Evolutionary conservation across 441 rosid species (phyloP).

Genomic region (Jatropha multifida): DNA sequence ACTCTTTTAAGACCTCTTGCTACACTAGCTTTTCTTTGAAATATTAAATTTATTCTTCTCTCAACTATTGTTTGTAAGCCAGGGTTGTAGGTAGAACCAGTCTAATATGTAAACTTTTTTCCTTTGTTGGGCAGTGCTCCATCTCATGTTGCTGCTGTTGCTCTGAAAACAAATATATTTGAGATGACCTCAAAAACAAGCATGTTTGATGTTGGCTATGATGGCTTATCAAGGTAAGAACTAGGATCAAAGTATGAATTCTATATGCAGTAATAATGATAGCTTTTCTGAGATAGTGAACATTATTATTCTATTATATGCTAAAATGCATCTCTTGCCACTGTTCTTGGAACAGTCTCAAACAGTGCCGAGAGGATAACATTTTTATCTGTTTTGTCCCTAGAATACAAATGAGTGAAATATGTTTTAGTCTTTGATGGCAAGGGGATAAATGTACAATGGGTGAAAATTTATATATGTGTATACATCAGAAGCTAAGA

Average conservation of each 20-base stretch:
- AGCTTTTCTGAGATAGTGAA: background rate
- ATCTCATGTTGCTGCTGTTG: conserved; percentile 60
- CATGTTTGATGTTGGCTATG: conserved; percentile 40
- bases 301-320: no score
- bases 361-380: no score
- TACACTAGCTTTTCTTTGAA: conserved; percentile 11
- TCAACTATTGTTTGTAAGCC: background rate
- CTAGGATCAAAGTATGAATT: background rate
- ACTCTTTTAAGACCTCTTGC: background rate
- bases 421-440: no score
- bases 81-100: background rate
- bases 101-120: background rate
- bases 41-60: background rate
- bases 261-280: no score
- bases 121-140: conserved; percentile 56
- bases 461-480: no score
- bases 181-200: conserved; percentile 53
- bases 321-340: no score
- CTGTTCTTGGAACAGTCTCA: no score
- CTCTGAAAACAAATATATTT: conserved; percentile 63
- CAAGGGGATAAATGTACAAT: no score
- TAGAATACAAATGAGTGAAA: no score
- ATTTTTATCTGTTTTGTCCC: no score
- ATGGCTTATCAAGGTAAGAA: conserved; percentile 60
- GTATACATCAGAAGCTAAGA: no score